A percentile compares a stretch with the other conserved stretches of the same genome.
phyloP scores from a whole-genome alignment of 208 protist species.

The Acanthamoeba triangularis region DNA sequence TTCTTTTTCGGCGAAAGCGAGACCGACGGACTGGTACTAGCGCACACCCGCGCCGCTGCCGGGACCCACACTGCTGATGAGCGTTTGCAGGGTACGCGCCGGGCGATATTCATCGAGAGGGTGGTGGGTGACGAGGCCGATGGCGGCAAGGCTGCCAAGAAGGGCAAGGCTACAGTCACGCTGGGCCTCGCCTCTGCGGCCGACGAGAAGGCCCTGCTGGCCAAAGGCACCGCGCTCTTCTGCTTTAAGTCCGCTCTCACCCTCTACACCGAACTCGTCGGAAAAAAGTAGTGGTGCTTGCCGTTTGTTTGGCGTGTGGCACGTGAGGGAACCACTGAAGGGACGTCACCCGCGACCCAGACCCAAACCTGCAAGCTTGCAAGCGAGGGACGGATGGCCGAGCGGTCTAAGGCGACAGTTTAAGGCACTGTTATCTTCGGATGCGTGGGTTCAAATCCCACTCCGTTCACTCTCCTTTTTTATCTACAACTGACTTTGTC shows the following conservation, averaged over 20 bases:
- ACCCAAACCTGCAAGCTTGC: too few species aligned
- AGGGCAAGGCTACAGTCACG: not conserved
- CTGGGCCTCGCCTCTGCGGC: not conserved
- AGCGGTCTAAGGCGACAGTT: slow-evolving; percentile 62
- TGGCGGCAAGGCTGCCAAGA: not conserved
- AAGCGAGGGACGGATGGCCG: slow-evolving; percentile 43
- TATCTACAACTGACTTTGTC: too few species aligned
- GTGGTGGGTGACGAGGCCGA: not conserved
- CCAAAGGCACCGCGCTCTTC: not conserved
- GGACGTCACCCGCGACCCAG: too few species aligned
- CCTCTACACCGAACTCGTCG: not conserved
- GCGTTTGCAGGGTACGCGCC: too few species aligned
- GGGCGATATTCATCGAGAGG: not conserved
- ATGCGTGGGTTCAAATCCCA: slow-evolving; percentile 67
- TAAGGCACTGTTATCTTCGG: slow-evolving; percentile 46
- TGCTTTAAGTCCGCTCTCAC: not conserved
- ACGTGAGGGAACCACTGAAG: too few species aligned
- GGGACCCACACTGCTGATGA: not conserved
- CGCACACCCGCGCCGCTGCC: not conserved
- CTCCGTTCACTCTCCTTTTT: slow-evolving; percentile 25
- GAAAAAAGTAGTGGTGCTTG: too few species aligned
- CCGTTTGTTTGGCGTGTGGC: too few species aligned
- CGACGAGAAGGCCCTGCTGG: not conserved
- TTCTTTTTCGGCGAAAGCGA: not conserved
- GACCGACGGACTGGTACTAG: too few species aligned